Evolutionary conservation across 2,329 filamentous ascomycete genomes (phyloP).

Genomic region (Fusarium dimerum): DNA sequence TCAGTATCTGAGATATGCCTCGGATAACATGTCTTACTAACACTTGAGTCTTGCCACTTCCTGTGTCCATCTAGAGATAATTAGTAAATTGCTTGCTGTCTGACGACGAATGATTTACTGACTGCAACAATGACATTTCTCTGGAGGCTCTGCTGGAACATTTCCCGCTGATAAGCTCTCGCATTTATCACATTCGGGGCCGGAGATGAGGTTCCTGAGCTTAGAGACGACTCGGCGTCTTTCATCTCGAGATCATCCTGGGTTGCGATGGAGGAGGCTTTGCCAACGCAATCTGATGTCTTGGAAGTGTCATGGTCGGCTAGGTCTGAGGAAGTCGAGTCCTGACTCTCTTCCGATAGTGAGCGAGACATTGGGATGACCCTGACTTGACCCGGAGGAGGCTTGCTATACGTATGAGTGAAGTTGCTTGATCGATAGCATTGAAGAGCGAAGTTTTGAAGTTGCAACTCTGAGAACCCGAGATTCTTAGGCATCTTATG

Average conservation of each 20-base stretch:
- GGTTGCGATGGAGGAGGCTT: constrained; percentile 13
- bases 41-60: constrained; percentile 78
- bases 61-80: constrained; percentile 71
- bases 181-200: constrained; percentile 39
- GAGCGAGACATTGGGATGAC: too few species aligned
- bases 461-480: too few species aligned
- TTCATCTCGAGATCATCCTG: neutral
- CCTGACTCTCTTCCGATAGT: too few species aligned
- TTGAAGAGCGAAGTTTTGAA: too few species aligned
- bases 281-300: neutral
- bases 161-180: constrained; percentile 72
- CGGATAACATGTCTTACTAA: constrained; percentile 40
- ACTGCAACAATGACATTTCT: constrained; percentile 73
- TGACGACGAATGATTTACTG: constrained; percentile 27
- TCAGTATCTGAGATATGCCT: constrained; percentile 18
- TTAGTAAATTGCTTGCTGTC: constrained; percentile 1
- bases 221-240: neutral
- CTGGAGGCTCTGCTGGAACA: constrained; percentile 69
- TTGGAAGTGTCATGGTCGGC: too few species aligned
- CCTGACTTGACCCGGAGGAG: too few species aligned
- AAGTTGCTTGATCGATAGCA: too few species aligned
- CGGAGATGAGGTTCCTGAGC: neutral
- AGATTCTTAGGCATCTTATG: too few species aligned
- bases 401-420: too few species aligned
- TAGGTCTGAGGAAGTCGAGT: too few species aligned